These are phyloP conservation scores for Alternaria dauci DNA, from an alignment of 2,329 filamentous ascomycete genomes.

Conservation along the genomic window DNA sequence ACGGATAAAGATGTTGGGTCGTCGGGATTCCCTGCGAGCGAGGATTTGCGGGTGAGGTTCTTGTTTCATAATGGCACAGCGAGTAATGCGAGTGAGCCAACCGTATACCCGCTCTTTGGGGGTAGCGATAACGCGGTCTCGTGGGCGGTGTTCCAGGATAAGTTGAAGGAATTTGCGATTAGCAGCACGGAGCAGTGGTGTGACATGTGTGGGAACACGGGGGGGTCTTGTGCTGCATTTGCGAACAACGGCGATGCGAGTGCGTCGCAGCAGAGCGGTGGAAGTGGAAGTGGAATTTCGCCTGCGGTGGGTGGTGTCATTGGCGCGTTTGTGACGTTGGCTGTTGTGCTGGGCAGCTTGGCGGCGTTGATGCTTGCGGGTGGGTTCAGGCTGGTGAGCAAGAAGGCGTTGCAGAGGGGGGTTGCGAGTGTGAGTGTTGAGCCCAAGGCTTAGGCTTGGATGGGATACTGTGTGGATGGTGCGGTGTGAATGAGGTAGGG, in stretches of 20 bases:
- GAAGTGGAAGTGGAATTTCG: constrained; percentile 62
- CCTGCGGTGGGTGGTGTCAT: constrained; percentile 82
- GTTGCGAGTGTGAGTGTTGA: constrained; percentile 8
- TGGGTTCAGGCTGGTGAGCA: constrained; percentile 67
- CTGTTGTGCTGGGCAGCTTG: constrained; percentile 64
- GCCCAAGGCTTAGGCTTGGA: constrained; percentile 21
- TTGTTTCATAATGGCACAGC: constrained; percentile 70
- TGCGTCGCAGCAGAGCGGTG: constrained; percentile 17
- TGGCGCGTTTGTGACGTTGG: constrained; percentile 73
- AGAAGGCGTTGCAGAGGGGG: constrained; percentile 52
- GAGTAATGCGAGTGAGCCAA: constrained; percentile 54
- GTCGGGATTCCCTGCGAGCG: constrained; percentile 53
- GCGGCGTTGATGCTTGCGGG: constrained; percentile 64
- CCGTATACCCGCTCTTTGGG: constrained; percentile 69
- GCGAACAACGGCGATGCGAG: constrained; percentile 25
- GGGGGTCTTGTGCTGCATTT: constrained; percentile 68
- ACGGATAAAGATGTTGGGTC: constrained; percentile 54
- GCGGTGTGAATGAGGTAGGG: too few species aligned
- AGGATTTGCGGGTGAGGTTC: constrained; percentile 67
- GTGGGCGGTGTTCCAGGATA: constrained; percentile 72
- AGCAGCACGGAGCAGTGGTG: constrained; percentile 75
- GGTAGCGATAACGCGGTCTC: constrained; percentile 63
- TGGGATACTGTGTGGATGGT: too few species aligned
- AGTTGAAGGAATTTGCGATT: constrained; percentile 73
- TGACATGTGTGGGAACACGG: constrained; percentile 74